Evolutionary conservation across 2,329 filamentous ascomycete genomes (phyloP), one percentile per base, ranked within the genome.

Genomic region (Neopestalotiopsis clavispora): DNA sequence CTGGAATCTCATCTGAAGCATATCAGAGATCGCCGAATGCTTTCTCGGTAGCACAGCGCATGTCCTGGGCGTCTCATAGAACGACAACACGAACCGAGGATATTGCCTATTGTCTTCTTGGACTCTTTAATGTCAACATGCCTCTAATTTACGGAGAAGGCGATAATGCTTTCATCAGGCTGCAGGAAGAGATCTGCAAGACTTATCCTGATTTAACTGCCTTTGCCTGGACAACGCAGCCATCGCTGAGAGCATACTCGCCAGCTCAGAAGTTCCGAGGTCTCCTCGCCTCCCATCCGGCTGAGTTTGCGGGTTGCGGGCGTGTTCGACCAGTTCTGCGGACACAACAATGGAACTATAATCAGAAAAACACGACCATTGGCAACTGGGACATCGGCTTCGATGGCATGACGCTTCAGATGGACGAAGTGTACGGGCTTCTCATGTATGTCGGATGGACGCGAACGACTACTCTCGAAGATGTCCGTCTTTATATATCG

Each of bases 161-260:
- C 45, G 45, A 34, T 1, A 20, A 42, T 4, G 49, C 64, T 40
- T 66, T 66, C 4, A 12, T 38, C 30, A 30, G 64, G 6, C 6
- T 66, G 2, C 64, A 66, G 28, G 63, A 65, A 23, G 63, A 52
- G 20, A 65, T 65, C 38, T 34, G 30, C n/a, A 42, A 42, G 34
- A 23, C 12, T 32, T 23, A 14, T 23, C 17, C 30, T 23, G 60
- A 63, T 23, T 4, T 42, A 3, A 63, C 60, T 5, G 23, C 23
- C 13, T 42, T 63, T 63, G 60, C 60, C n/a, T 63, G 60, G 60
- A 52, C 45, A 10, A n/a, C n/a, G 1, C 45, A 52, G 9, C 45
- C 45, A n/a, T 23, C 45, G 1, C n/a, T 23, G 45, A 52, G 1
- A 20, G 10, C n/a, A 20, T 52, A 52, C 14, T n/a, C 4, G 4